Percentiles rank a stretch among this genome's conserved stretches.
These are phyloP conservation scores for Eucalyptus leucophloia DNA, from an alignment of 345 rosid species.

Conservation along the genomic window DNA sequence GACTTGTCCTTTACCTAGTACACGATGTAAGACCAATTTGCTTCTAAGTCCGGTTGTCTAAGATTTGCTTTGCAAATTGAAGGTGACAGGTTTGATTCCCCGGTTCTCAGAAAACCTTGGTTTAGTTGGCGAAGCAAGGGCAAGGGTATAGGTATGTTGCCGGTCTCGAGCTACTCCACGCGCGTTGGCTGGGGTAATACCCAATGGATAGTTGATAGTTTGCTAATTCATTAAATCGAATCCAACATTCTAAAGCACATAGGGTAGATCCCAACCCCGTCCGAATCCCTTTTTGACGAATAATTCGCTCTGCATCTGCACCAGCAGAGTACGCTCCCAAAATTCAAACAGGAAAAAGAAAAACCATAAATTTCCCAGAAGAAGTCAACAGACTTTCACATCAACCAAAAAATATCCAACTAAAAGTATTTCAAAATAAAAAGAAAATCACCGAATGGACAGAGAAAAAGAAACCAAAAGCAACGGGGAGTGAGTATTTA, in stretches of 20 bases:
- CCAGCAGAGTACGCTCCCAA: slow-evolving; percentile 53
- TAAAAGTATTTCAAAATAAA: not conserved
- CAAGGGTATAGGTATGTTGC: not conserved
- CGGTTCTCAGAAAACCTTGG: not conserved
- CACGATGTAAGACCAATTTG: not conserved
- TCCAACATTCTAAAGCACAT: not conserved
- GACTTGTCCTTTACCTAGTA: not conserved
- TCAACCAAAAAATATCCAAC: not conserved
- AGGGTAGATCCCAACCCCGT: not conserved
- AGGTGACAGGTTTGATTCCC: not conserved
- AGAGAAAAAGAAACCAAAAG: not conserved
- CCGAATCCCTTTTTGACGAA: not conserved
- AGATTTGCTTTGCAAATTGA: not conserved
- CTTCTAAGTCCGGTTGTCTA: not conserved
- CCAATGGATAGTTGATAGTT: not conserved
- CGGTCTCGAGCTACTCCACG: not conserved
- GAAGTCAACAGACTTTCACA: not conserved
- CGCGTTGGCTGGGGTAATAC: not conserved
- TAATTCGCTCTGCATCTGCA: slow-evolving; percentile 40
- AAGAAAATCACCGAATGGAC: not conserved
- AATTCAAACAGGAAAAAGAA: not conserved
- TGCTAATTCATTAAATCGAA: not conserved
- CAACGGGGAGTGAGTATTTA: not conserved
- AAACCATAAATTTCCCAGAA: not conserved
- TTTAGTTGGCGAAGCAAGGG: not conserved